Conservation (phyloP, 805 yeast genomes). For the Lipomyces oligophaga region DNA sequence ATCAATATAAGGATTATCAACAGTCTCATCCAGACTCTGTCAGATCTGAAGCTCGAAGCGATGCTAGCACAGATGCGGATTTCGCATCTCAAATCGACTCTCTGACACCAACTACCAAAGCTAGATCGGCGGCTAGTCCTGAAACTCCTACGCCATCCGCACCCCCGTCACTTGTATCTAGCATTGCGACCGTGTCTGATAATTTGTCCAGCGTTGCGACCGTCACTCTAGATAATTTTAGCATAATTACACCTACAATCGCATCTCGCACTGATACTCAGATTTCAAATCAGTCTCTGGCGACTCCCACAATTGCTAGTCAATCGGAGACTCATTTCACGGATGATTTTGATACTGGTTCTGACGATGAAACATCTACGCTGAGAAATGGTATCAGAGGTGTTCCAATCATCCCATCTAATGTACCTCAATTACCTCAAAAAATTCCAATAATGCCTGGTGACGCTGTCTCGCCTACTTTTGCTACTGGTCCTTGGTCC, state of each 20-base stretch:
- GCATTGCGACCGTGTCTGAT: too few species aligned
- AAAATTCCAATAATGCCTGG: conserved; percentile 8
- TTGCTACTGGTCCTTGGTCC: conserved; percentile 2
- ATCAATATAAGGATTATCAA: conserved; percentile 10
- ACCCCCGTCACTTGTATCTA: too few species aligned
- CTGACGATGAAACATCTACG: conserved; percentile 7
- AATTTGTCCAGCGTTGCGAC: too few species aligned
- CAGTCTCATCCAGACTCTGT: too few species aligned
- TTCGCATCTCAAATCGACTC: conserved; percentile 10
- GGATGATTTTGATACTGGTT: neutral
- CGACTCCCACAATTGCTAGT: too few species aligned
- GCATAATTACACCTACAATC: too few species aligned
- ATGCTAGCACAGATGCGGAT: neutral
- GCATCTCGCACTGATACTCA: too few species aligned
- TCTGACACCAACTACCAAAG: conserved; percentile 7
- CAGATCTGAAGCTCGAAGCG: neutral
- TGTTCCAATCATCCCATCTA: neutral
- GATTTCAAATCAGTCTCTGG: too few species aligned
- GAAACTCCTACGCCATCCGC: conserved; percentile 3
- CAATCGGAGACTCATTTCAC: conserved; percentile 2
- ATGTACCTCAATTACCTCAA: conserved; percentile 3
- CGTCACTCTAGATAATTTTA: neutral
- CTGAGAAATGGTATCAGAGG: too few species aligned
- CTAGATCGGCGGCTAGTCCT: conserved; percentile 2
- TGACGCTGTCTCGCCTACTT: neutral